A percentile compares a stretch with the other conserved stretches of the same genome.
Conservation (phyloP, 2,329 filamentous ascomycete species). For the Xylariaceae sp. region DNA sequence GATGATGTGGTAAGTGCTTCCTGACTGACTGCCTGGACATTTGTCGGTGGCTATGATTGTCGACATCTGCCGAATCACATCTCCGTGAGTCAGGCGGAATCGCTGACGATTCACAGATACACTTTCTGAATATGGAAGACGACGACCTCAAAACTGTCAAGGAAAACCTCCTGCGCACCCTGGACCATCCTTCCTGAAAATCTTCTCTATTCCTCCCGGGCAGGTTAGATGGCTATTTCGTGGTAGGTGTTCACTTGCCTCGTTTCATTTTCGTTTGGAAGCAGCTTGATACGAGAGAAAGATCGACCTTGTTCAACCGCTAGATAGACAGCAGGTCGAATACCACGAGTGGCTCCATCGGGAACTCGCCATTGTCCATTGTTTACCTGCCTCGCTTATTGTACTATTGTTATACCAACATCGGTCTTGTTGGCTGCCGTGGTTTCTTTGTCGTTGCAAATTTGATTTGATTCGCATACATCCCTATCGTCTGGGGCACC, state of each 20-base stretch:
- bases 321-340: neutral
- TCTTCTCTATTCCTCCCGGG: neutral
- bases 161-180: conserved; percentile 51
- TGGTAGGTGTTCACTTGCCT: conserved; percentile 2
- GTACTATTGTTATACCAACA: neutral
- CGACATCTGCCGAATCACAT: too few relatives aligned
- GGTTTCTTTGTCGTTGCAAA: conserved; percentile 3
- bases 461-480: neutral
- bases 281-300: neutral
- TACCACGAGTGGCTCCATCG: neutral
- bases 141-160: conserved; percentile 53
- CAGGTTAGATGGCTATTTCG: neutral
- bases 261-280: neutral
- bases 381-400: neutral
- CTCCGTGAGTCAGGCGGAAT: neutral
- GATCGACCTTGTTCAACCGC: neutral
- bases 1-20: conserved; percentile 64
- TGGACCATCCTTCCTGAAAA: conserved; percentile 33
- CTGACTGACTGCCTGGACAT: conserved; percentile 1
- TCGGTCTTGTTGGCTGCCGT: neutral
- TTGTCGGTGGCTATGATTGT: neutral
- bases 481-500: neutral
- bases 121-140: conserved; percentile 60
- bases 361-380: conserved; percentile 2
- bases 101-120: conserved; percentile 44